phyloP scores from a whole-genome alignment of 2,329 filamentous ascomycete species.

The Oidium heveae region DNA sequence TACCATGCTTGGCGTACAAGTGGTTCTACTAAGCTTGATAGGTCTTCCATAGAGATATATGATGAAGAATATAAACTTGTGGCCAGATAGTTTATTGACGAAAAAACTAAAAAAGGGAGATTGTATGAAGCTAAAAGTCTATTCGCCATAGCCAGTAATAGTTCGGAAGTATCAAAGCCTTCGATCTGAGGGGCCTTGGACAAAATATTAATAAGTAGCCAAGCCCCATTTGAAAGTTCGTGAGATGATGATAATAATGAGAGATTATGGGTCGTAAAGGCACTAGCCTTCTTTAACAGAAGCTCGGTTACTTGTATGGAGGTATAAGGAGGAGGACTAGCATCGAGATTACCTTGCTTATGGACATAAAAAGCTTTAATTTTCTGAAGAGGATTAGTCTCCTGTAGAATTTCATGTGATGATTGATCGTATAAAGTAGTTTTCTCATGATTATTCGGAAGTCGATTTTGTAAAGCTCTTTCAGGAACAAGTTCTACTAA shows the following conservation, averaged over 20 bases:
- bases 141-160: constrained; percentile 26
- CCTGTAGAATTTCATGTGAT: constrained; percentile 15
- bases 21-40: constrained; percentile 37
- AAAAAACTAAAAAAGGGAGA: constrained; percentile 28
- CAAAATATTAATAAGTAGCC: constrained; percentile 31
- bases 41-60: constrained; percentile 24
- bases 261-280: constrained; percentile 23
- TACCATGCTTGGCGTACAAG: constrained; percentile 54
- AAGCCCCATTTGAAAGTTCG: constrained; percentile 30
- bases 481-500: constrained; percentile 40
- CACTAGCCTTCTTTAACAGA: constrained; percentile 33
- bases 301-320: constrained; percentile 30
- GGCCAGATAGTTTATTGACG: constrained; percentile 30
- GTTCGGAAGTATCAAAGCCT: constrained; percentile 20
- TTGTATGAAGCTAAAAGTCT: constrained; percentile 18
- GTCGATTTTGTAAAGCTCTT: constrained; percentile 26
- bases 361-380: constrained; percentile 42
- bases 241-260: constrained; percentile 17
- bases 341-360: constrained; percentile 44
- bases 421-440: constrained; percentile 5
- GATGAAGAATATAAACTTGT: constrained; percentile 28
- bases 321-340: constrained; percentile 31
- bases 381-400: constrained; percentile 29
- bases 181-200: constrained; percentile 24
- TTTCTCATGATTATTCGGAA: constrained; percentile 7